A percentile compares a stretch with the other conserved stretches of the same genome.
Conservation (phyloP, 2,329 filamentous ascomycete genomes). For the Colletotrichum viniferum region DNA sequence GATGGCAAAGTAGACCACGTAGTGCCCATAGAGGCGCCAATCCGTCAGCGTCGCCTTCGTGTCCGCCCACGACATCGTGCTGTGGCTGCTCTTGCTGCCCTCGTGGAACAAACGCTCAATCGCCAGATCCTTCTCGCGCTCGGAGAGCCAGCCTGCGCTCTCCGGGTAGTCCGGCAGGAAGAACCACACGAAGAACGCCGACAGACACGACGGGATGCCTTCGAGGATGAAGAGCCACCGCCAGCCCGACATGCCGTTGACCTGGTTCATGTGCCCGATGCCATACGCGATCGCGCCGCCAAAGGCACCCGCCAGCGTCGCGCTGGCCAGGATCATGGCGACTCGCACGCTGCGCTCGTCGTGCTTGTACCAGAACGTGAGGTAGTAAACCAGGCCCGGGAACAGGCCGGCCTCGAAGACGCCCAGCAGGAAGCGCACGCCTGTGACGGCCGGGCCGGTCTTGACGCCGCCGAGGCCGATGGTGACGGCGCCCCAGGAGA, state of each 20-base stretch:
- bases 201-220: conserved; percentile 41
- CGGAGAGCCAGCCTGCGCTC: conserved; percentile 39
- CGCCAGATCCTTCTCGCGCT: conserved; percentile 53
- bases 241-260: conserved; percentile 29
- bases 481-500: conserved; percentile 41
- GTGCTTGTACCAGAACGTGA: conserved; percentile 50
- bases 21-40: conserved; percentile 71
- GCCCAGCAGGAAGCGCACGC: conserved; percentile 45
- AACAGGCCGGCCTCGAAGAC: conserved; percentile 47
- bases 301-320: conserved; percentile 37
- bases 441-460: conserved; percentile 39
- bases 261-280: conserved; percentile 30
- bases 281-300: conserved; percentile 36
- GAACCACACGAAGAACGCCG: conserved; percentile 22
- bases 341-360: conserved; percentile 46
- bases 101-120: conserved; percentile 47
- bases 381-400: conserved; percentile 43
- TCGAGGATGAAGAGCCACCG: conserved; percentile 48
- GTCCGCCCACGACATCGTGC: conserved; percentile 67
- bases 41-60: conserved; percentile 72
- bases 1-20: conserved; percentile 52
- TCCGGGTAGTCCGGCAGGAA: conserved; percentile 50
- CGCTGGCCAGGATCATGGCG: conserved; percentile 44
- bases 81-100: conserved; percentile 61
- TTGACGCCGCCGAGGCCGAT: conserved; percentile 42